Percentiles rank a stretch among this genome's conserved stretches.
Conservation (phyloP, 179 eudicot species). For the Beta corolliflora region DNA sequence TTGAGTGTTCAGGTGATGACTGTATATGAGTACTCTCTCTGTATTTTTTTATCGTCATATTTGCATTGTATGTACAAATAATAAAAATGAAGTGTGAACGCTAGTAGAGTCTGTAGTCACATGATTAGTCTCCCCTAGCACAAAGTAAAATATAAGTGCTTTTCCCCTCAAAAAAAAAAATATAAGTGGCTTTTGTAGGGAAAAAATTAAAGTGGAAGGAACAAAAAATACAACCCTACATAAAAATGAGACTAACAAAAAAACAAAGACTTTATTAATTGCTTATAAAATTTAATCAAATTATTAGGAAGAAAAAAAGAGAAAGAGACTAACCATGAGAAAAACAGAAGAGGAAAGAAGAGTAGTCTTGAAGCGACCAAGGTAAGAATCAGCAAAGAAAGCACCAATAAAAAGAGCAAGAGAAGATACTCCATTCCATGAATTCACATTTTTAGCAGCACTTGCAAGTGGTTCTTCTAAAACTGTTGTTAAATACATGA, state of each 20-base stretch:
- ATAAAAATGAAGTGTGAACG: no score
- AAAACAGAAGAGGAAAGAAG: slow-evolving; percentile 52
- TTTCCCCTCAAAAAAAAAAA: no score
- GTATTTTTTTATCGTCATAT: no score
- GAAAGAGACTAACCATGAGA: slow-evolving; percentile 45
- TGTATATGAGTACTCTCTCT: not conserved
- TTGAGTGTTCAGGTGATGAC: not conserved
- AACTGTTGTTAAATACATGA: slow-evolving; percentile 54
- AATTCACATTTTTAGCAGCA: slow-evolving; percentile 68
- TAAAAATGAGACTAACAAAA: no score
- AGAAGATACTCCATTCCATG: slow-evolving; percentile 66
- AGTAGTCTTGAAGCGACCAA: slow-evolving; percentile 70
- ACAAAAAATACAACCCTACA: no score
- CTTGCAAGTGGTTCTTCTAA: slow-evolving; percentile 43
- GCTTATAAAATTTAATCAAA: not conserved
- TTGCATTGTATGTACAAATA: no score
- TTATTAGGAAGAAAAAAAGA: not conserved
- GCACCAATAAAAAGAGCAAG: slow-evolving; percentile 61
- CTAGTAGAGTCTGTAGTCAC: no score
- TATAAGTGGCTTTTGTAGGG: no score
- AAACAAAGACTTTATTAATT: no score
- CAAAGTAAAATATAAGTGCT: no score
- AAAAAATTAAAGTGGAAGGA: no score
- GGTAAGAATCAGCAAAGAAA: slow-evolving; percentile 69
- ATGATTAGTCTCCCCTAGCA: no score